phyloP scores from a whole-genome alignment of 176 grass and related monocot genomes.

The Paspalum vaginatum region DNA sequence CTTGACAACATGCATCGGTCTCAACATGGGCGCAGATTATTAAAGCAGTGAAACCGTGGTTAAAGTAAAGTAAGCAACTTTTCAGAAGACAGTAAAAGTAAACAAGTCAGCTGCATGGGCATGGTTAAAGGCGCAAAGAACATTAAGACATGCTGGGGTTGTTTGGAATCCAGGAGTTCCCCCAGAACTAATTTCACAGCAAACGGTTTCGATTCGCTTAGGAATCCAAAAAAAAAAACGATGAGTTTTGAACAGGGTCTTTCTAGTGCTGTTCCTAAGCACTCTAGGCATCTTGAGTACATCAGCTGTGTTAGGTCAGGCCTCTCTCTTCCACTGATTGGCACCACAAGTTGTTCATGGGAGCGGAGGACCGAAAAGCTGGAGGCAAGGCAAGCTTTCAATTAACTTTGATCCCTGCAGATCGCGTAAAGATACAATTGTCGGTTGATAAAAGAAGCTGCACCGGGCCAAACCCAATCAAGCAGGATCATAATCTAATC shows the following conservation, averaged over 20 bases:
- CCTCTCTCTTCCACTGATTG: slow-evolving; percentile 30
- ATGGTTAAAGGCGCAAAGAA: slow-evolving; percentile 10
- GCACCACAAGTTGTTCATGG: slow-evolving; percentile 8
- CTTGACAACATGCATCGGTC: background rate
- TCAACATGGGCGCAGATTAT: background rate
- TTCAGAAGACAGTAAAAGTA: slow-evolving; percentile 24
- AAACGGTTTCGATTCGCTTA: background rate
- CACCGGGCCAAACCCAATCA: slow-evolving; percentile 33
- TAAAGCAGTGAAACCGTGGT: slow-evolving; percentile 10
- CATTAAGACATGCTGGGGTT: background rate
- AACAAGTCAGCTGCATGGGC: slow-evolving; percentile 6
- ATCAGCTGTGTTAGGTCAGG: slow-evolving; percentile 30
- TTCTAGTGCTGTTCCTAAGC: background rate
- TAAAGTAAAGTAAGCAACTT: slow-evolving; percentile 29
- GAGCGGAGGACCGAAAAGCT: slow-evolving; percentile 34
- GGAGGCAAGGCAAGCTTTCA: slow-evolving; percentile 45
- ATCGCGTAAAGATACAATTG: slow-evolving; percentile 64
- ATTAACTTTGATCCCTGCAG: slow-evolving; percentile 32
- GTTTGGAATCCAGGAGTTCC: background rate
- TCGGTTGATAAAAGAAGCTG: slow-evolving; percentile 60
- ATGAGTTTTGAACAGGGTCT: background rate
- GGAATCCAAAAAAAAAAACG: background rate
- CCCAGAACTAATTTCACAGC: background rate
- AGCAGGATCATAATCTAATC: slow-evolving; percentile 42
- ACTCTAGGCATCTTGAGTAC: slow-evolving; percentile 7